These are phyloP conservation scores for Termitomyces bulborhizus DNA, from an alignment of 768 basidiomycete genomes.

Conservation along the genomic window DNA sequence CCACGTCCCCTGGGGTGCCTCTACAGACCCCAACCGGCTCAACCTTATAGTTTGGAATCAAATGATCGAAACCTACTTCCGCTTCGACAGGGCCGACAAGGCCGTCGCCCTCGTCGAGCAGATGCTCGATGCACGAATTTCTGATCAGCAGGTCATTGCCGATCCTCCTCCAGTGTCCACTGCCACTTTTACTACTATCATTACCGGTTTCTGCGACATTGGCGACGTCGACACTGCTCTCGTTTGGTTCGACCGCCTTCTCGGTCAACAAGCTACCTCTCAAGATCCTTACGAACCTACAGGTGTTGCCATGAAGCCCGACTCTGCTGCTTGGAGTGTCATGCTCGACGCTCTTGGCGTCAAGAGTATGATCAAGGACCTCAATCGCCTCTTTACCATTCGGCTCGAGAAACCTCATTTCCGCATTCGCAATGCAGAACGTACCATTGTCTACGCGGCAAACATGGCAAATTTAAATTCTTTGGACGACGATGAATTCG, in stretches of 20 bases:
- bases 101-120: slow-evolving; percentile 62
- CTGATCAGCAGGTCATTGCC: slow-evolving; percentile 24
- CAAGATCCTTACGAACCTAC: slow-evolving; percentile 36
- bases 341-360: slow-evolving; percentile 54
- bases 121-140: slow-evolving; percentile 53
- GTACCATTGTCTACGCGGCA: slow-evolving; percentile 33
- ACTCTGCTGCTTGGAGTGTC: slow-evolving; percentile 45
- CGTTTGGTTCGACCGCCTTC: slow-evolving; percentile 65
- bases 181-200: slow-evolving; percentile 58
- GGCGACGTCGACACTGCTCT: slow-evolving; percentile 61
- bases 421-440: slow-evolving; percentile 29
- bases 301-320: slow-evolving; percentile 43
- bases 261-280: slow-evolving; percentile 28
- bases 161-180: slow-evolving; percentile 53
- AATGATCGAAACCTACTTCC: slow-evolving; percentile 75
- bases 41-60: slow-evolving; percentile 60
- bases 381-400: slow-evolving; percentile 48
- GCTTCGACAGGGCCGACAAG: slow-evolving; percentile 50
- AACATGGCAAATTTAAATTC: slow-evolving; percentile 23
- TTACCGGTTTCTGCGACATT: slow-evolving; percentile 56
- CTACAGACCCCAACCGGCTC: slow-evolving; percentile 14
- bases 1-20: slow-evolving; percentile 18
- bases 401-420: slow-evolving; percentile 30
- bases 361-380: slow-evolving; percentile 41
- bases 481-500: slow-evolving; percentile 13